Evolutionary conservation across 208 protist species (phyloP), one percentile per base, ranked within the genome.

Genomic region (Acanthamoeba polyphaga): DNA sequence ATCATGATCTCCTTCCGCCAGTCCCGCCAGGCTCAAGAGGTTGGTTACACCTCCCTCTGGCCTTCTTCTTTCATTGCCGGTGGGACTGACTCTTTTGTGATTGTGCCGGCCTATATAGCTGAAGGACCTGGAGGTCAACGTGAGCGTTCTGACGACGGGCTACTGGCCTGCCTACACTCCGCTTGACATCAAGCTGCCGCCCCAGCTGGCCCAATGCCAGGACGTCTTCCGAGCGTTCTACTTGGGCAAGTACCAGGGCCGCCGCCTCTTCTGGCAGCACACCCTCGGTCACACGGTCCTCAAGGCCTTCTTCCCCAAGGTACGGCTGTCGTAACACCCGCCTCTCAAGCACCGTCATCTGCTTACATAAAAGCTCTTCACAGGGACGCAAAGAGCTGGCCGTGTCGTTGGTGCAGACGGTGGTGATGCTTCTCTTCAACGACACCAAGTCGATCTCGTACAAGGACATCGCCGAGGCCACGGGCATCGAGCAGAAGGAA

Each of bases 381-480:
- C 43, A 95, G 91, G 97, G 97, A 7, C 95, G 68, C 34, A 98
- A 98, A 87, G 98, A 99, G 46, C 94, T 99, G 15, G 88, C 95
- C 0, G 98, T 99, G 13, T 99, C 98, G 32, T 95, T 99, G 55
- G 95, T 98, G 27, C 99, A 99, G 96, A 97, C 98, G 13, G 46
- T 99, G 4, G 95, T 99, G 43, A 95, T 99, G 24, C 97, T 99
- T 53, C 95, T 97, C 19, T 98, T 99, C 72, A 99, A 99, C 95
- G 93, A 95, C 13, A 95, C n/a, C 32, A 93, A 97, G 84, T 58
- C 96, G 76, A 62, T 98, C 27, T 87, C 94, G 17, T 97, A 96
- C 38, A 66, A 96, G 34, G 96, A 98, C 27, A 97, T 99, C 24
- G 70, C 97, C 90, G 94, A 94, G 46, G 80, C 96, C 0, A 99